phyloP scores from a whole-genome alignment of 768 basidiomycete species.

The Leccinum truebloodii region DNA sequence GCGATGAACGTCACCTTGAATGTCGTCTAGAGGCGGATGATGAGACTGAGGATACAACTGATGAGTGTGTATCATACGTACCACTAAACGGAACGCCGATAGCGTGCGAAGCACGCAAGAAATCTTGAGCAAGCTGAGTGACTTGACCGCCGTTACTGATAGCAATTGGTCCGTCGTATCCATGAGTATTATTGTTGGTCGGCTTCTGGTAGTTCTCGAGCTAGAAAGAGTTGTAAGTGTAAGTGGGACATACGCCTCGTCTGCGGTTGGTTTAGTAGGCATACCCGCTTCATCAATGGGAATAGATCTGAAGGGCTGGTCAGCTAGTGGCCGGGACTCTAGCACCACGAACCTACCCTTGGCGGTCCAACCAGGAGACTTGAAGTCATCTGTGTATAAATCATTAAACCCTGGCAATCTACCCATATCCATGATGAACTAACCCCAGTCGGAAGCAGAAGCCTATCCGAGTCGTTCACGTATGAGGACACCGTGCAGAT shows the following conservation, averaged over 20 bases:
- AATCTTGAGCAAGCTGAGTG: slow-evolving; percentile 66
- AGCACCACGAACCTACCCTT: slow-evolving; percentile 42
- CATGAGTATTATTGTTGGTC: slow-evolving; percentile 63
- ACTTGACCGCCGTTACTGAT: slow-evolving; percentile 71
- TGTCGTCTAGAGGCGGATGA: slow-evolving; percentile 47
- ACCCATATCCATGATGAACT: slow-evolving; percentile 13
- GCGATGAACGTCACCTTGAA: slow-evolving; percentile 44
- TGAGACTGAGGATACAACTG: neutral
- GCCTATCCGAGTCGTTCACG: slow-evolving; percentile 38
- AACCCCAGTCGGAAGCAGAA: slow-evolving; percentile 72
- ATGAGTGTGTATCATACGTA: slow-evolving; percentile 27
- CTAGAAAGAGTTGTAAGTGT: slow-evolving; percentile 26
- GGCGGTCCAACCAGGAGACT: slow-evolving; percentile 66
- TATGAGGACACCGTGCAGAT: neutral
- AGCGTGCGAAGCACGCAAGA: slow-evolving; percentile 61
- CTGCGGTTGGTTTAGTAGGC: neutral
- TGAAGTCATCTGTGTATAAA: slow-evolving; percentile 60
- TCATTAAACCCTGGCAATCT: neutral
- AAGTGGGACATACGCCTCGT: neutral
- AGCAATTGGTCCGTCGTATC: slow-evolving; percentile 73
- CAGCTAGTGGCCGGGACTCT: neutral
- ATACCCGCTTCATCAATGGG: slow-evolving; percentile 69
- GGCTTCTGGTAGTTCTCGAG: slow-evolving; percentile 81
- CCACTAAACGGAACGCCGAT: slow-evolving; percentile 67
- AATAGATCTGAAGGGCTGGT: slow-evolving; percentile 49